Evolutionary conservation across 495 filamentous ascomycete genomes (phyloP), one percentile per base, ranked within the genome.

Genomic region (Articulospora tetracladia): DNA sequence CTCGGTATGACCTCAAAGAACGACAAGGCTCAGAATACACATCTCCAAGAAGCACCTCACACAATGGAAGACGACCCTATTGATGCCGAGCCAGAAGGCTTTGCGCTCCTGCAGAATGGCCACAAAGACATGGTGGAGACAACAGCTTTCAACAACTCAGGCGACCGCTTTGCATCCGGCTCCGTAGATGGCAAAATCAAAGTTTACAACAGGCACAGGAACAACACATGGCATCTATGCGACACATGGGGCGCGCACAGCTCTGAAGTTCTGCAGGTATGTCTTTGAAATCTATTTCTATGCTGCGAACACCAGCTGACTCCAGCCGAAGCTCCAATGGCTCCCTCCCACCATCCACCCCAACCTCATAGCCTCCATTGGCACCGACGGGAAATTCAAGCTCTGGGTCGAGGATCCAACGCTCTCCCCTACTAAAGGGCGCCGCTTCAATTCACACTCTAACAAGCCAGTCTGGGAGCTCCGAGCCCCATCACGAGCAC

Each of bases 241-340:
- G 94, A 97, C 68, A 90, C 85, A 52, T 97, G 94, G 91, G 84
- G 84, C 57, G 95, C 91, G 15, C 94, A 99, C 69, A 87, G 90
- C 65, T 90, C 90, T 25, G 94, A 97, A 75, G 89, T 99, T 59
- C 79, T 89, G 62, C 90, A 96, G 80, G 92, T 92, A 79, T 74
- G 79, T 70, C 50, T 51, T 64, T 52, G 22, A 59, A 55, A 15
- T 55, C 60, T 23, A 26, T 53, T 30, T 34, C 8, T 15, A 41
- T 32, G 15, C 20, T 25, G 36, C 19, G n/a, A 26, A 20, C 20
- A 47, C 28, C 13, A 0, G 25, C 30, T 41, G 13, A 51, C 48
- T 23, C n/a, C 17, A 4, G 36, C 10, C 10, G 20, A 25, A 93
- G 90, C 83, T 92, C 53, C 87, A 91, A 79, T 96, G 91, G 91